Conservation (phyloP, 345 rosid species). For the Dimocarpus longan region DNA sequence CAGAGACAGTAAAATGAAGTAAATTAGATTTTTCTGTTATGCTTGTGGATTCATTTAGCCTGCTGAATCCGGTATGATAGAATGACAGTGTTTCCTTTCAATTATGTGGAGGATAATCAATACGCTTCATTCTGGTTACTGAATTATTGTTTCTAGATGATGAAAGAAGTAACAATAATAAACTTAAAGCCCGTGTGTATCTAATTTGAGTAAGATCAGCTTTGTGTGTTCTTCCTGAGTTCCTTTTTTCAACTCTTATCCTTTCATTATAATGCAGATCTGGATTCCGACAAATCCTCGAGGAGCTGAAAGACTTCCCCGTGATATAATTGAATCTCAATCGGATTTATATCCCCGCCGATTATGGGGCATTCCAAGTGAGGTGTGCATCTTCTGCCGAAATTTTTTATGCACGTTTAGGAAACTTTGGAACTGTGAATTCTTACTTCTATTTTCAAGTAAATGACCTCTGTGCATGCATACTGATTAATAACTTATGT, state of each 20-base stretch:
- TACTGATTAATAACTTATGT: background rate
- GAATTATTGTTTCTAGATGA: background rate
- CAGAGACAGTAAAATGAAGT: background rate
- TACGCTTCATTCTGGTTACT: background rate
- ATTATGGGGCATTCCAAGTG: constrained; percentile 79
- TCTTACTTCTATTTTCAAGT: background rate
- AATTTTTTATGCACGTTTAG: background rate
- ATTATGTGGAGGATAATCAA: background rate
- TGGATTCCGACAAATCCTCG: constrained; percentile 94
- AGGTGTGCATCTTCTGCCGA: constrained; percentile 47
- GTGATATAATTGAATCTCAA: constrained; percentile 69
- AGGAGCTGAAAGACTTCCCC: constrained; percentile 92
- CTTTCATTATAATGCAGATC: constrained; percentile 49
- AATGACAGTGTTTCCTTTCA: background rate
- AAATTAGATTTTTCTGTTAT: background rate
- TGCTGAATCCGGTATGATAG: background rate
- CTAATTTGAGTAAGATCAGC: background rate
- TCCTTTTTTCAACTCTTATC: constrained; percentile 10
- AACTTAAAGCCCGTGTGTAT: background rate
- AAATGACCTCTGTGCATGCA: constrained; percentile 3
- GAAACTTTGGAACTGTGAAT: background rate
- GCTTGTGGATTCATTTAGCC: background rate
- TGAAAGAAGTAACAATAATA: background rate
- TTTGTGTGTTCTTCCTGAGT: background rate
- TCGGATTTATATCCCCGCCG: constrained; percentile 81